Evolutionary conservation across 805 yeast species (phyloP), one percentile per base, ranked within the genome.

Genomic region (Saturnispora quitensis): DNA sequence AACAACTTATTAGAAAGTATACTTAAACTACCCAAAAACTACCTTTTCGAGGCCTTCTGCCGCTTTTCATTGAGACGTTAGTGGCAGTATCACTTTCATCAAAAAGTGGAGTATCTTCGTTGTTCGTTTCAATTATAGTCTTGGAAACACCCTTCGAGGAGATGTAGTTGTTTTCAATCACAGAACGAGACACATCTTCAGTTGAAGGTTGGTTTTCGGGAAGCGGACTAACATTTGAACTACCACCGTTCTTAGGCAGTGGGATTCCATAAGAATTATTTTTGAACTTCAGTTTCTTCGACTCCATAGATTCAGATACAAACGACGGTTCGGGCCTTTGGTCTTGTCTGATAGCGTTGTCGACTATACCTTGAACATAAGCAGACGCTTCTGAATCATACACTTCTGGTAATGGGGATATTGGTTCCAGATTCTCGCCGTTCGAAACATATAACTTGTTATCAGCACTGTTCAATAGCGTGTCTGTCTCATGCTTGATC

Each of bases 141-240:
- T 89, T 89, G 60, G 81, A 82, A 20, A 86, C 86, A 50, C 96
- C 97, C 62, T 84, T 82, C 27, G 85, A 85, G 48, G 83, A 85
- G n/a, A 89, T 81, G 17, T 89, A 83, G 34, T 49, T 58, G 40
- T 86, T 81, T 68, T 89, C 97, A 50, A 86, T 77, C 50, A 89
- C 82, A 12, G 45, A 20, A n/a, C 43, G 40, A 34, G 46, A 18
- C 3, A 20, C 25, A 75, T 17, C 24, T 38, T 45, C 62, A 55
- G 17, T 56, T 45, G 2, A 61, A 54, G 10, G 50, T 43, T 27
- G 46, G 17, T 40, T 25, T 25, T 42, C 4, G 40, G 25, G 15
- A 2, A 13, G 15, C 4, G n/a, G 12, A 20, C 12, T 13, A 7
- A 28, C n/a, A 27, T 20, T 33, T 25, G n/a, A 34, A 18, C 10